These are phyloP conservation scores for Prunus davidiana DNA, from an alignment of 306 rosid species.

Conservation along the genomic window DNA sequence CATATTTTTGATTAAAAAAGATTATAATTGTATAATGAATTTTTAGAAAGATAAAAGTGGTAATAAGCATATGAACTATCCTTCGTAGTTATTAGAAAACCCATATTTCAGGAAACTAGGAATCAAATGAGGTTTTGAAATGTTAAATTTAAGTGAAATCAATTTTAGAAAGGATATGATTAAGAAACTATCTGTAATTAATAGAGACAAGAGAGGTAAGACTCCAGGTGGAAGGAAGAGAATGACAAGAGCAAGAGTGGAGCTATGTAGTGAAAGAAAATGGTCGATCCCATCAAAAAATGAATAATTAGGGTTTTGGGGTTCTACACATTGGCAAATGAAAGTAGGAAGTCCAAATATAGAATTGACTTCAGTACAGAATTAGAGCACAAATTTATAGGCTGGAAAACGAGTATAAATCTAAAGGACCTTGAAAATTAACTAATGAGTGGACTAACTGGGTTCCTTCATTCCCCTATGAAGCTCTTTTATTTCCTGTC, in stretches of 20 bases:
- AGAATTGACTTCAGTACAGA: neutral
- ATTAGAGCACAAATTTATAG: neutral
- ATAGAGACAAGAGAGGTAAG: neutral
- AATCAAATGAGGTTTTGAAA: neutral
- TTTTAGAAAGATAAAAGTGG: neutral
- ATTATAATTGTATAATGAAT: too few relatives aligned
- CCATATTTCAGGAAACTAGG: neutral
- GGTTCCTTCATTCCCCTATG: neutral
- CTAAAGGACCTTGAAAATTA: neutral
- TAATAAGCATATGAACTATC: neutral
- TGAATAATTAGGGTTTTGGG: neutral
- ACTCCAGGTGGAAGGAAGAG: neutral
- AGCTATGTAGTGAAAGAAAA: neutral
- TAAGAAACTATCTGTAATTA: neutral
- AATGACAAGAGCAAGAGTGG: neutral
- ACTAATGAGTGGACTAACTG: neutral
- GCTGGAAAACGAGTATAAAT: neutral
- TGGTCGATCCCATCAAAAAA: neutral
- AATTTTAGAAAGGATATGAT: neutral
- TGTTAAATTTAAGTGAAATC: neutral
- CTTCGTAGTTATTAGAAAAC: neutral
- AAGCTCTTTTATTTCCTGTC: neutral
- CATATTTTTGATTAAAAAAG: neutral
- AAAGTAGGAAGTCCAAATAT: too few relatives aligned
- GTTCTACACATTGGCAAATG: neutral